Percentiles rank a stretch among this genome's conserved stretches.
Conservation (phyloP, 306 rosid species). For the Corylus heterophylla region DNA sequence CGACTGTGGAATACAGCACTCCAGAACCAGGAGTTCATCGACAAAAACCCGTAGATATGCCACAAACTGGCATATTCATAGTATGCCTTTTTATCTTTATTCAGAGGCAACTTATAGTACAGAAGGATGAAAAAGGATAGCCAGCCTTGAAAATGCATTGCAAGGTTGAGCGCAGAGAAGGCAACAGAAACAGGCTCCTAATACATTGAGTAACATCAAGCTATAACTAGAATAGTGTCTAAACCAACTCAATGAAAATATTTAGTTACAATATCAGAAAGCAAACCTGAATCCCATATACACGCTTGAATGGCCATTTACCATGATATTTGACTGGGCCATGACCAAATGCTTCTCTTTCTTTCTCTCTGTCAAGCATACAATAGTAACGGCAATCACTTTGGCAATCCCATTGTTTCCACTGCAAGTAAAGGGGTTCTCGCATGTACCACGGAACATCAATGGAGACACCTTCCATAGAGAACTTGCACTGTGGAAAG, state of each 20-base stretch:
- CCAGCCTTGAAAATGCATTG: conserved; percentile 80
- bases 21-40: conserved; percentile 73
- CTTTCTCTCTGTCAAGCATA: conserved; percentile 67
- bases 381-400: conserved; percentile 66
- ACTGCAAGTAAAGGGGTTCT: conserved; percentile 57
- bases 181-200: conserved; percentile 82
- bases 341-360: conserved; percentile 44
- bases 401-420: conserved; percentile 70
- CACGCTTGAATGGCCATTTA: conserved; percentile 78
- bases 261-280: conserved; percentile 5
- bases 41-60: conserved; percentile 59
- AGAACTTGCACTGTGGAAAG: conserved; percentile 61
- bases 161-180: conserved; percentile 71
- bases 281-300: conserved; percentile 76
- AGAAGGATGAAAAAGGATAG: conserved; percentile 57
- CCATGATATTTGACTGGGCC: conserved; percentile 72
- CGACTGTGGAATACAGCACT: conserved; percentile 70
- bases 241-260: conserved; percentile 19
- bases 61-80: conserved; percentile 62
- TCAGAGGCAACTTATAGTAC: conserved; percentile 58
- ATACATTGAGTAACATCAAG: conserved; percentile 28
- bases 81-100: conserved; percentile 48
- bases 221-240: conserved; percentile 5
- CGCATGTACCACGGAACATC: conserved; percentile 53
- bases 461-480: conserved; percentile 31